Evolutionary conservation across 1,284 basidiomycete genomes (phyloP), one percentile per base, ranked within the genome.

Genomic region (Kalmanozyma brasiliensis): DNA sequence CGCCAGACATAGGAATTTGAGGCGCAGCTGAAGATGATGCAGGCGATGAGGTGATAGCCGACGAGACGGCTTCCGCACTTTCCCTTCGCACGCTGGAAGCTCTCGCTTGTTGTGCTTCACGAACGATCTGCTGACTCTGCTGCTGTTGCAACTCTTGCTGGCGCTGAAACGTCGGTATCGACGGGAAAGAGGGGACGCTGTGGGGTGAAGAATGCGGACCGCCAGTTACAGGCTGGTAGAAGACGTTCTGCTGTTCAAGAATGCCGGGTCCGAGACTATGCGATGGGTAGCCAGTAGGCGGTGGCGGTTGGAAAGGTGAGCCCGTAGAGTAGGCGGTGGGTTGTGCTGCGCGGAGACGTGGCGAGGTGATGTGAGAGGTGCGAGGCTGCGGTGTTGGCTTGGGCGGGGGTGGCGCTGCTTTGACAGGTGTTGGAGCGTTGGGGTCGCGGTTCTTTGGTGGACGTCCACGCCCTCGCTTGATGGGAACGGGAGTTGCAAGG

Each of bases 381-480:
- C 66, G 59, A 35, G 60, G 69, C 45, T 63, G 69, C n/a, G 69
- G 57, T 34, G 56, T 52, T 4, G 52, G 55, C 48, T 67, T 57
- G 20, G 51, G 55, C 13, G 62, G 58, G 32, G 51, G 51, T 36
- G 64, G 68, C 16, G 46, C 41, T 2, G 49, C 24, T n/a, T 46
- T 47, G 13, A 52, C 30, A 6, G 59, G 53, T 13, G 48, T 41
- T 11, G 58, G 40, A n/a, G 65, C 58, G 40, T 58, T 62, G 20
- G 58, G 60, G 20, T 66, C 56, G 35, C 69, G 63, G 22, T 72
- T 56, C 52, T 72, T 72, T 30, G 69, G 69, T 24, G 69, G 69
- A 30, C 69, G 49, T 1, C 69, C 69, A n/a, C 63, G 53, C 8
- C 69, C 69, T 8, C 69, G 58, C 40, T 59, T 67, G 52, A 60